Percentiles rank a stretch among this genome's conserved stretches.
These are phyloP conservation scores for Clohesyomyces aquaticus DNA, from an alignment of 495 filamentous ascomycete species.

Conservation along the genomic window DNA sequence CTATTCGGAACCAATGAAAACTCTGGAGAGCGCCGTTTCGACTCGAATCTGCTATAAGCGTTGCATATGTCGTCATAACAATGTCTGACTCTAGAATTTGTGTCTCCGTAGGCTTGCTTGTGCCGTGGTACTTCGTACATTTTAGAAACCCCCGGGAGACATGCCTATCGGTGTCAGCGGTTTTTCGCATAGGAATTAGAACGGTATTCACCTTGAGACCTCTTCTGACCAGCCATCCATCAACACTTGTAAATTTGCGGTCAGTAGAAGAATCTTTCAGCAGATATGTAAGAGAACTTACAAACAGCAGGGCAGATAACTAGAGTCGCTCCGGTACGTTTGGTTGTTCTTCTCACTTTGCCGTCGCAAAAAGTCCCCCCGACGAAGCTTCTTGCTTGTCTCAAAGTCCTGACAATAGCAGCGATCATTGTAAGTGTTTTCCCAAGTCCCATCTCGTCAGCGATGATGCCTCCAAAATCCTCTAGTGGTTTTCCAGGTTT, in stretches of 20 bases:
- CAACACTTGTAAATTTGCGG: slow-evolving; percentile 21
- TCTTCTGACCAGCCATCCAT: slow-evolving; percentile 45
- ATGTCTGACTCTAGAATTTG: slow-evolving; percentile 44
- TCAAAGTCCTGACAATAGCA: slow-evolving; percentile 42
- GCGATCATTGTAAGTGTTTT: slow-evolving; percentile 52
- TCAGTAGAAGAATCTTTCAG: neutral
- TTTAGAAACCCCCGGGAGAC: slow-evolving; percentile 36
- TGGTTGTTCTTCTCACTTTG: slow-evolving; percentile 9
- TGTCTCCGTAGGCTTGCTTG: slow-evolving; percentile 9
- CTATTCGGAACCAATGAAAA: slow-evolving; percentile 50
- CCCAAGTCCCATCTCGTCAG: slow-evolving; percentile 56
- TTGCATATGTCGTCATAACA: slow-evolving; percentile 52
- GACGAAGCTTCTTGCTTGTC: slow-evolving; percentile 23
- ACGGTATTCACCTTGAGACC: slow-evolving; percentile 42
- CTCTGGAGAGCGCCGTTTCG: slow-evolving; percentile 37
- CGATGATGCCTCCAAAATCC: slow-evolving; percentile 41
- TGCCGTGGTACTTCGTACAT: slow-evolving; percentile 48
- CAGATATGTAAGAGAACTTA: slow-evolving; percentile 21
- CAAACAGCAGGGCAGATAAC: slow-evolving; percentile 50
- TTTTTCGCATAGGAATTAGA: neutral
- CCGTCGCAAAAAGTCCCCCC: slow-evolving; percentile 5
- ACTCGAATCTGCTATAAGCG: slow-evolving; percentile 42
- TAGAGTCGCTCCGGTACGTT: slow-evolving; percentile 49
- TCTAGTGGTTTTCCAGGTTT: slow-evolving; percentile 41
- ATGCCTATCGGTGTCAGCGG: slow-evolving; percentile 37